Percentiles rank a stretch among this genome's conserved stretches.
phyloP scores from a whole-genome alignment of 306 rosid genomes.

The Cucumis melo region DNA sequence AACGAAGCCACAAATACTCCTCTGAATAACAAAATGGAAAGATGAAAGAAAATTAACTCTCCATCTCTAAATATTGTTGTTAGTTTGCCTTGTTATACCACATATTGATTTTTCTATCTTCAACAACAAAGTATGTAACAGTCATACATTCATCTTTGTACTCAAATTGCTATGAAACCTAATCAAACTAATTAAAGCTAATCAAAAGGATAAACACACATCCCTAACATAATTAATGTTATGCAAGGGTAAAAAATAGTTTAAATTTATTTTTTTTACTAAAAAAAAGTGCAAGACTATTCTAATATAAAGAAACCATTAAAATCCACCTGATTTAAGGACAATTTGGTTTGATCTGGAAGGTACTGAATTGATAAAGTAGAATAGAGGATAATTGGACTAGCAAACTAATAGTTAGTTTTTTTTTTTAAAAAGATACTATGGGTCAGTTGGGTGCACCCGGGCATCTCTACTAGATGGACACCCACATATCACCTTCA shows the following conservation, averaged over 20 bases:
- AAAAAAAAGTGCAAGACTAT: background rate
- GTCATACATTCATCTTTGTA: background rate
- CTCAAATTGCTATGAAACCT: background rate
- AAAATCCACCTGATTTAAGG: background rate
- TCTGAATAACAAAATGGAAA: conserved; percentile 15
- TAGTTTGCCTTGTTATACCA: background rate
- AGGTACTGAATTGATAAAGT: background rate
- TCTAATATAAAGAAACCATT: background rate
- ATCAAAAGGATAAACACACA: too few species aligned
- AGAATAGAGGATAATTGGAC: background rate
- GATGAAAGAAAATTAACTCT: background rate
- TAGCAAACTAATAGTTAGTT: too few species aligned
- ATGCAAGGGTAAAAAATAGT: background rate
- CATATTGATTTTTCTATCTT: background rate
- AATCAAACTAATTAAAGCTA: too few species aligned
- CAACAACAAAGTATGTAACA: background rate
- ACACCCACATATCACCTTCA: too few species aligned
- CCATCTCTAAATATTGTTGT: background rate
- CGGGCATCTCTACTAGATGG: too few species aligned
- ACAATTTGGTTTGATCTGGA: background rate
- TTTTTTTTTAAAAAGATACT: too few species aligned
- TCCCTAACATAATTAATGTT: background rate
- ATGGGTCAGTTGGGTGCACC: too few species aligned
- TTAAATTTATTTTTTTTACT: background rate
- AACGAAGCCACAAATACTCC: conserved; percentile 76